Conservation (phyloP, 208 protist genomes). For the Trypanosoma conorhini region DNA sequence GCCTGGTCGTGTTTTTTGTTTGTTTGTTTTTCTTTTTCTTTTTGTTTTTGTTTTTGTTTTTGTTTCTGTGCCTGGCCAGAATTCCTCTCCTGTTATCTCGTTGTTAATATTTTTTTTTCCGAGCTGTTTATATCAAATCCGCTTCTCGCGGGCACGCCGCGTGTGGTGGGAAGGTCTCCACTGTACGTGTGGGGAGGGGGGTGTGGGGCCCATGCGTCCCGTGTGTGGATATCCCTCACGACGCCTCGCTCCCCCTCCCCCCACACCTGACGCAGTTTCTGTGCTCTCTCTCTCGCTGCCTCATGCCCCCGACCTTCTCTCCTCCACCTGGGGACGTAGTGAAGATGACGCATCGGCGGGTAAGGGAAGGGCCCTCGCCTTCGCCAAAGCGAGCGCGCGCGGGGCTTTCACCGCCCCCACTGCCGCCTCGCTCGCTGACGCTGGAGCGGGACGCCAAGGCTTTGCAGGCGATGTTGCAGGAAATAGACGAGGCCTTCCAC, state of each 20-base stretch:
- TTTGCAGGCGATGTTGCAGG: slow-evolving; percentile 23
- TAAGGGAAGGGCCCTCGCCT: not conserved
- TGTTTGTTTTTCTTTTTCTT: no score
- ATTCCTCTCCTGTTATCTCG: no score
- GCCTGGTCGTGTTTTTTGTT: no score
- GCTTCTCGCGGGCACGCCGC: not conserved
- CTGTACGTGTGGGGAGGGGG: no score
- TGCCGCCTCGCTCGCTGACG: not conserved
- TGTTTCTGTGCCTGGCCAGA: no score
- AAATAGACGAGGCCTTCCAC: slow-evolving; percentile 31
- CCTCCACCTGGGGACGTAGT: slow-evolving; percentile 2
- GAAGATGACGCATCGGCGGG: slow-evolving; percentile 7
- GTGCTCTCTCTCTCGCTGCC: not conserved
- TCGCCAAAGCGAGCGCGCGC: not conserved
- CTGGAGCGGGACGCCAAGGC: slow-evolving; percentile 22
- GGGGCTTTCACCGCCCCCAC: not conserved
- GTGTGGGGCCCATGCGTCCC: no score
- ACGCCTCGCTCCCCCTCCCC: no score
- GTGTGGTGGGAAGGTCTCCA: no score
- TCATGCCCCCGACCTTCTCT: not conserved
- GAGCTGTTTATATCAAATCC: not conserved
- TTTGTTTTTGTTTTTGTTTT: no score
- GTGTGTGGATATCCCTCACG: no score
- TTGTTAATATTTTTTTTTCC: not conserved
- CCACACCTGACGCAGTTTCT: not conserved